These are phyloP conservation scores for Zymoseptoria ardabiliae DNA, from an alignment of 2,329 filamentous ascomycete species.

Conservation along the genomic window DNA sequence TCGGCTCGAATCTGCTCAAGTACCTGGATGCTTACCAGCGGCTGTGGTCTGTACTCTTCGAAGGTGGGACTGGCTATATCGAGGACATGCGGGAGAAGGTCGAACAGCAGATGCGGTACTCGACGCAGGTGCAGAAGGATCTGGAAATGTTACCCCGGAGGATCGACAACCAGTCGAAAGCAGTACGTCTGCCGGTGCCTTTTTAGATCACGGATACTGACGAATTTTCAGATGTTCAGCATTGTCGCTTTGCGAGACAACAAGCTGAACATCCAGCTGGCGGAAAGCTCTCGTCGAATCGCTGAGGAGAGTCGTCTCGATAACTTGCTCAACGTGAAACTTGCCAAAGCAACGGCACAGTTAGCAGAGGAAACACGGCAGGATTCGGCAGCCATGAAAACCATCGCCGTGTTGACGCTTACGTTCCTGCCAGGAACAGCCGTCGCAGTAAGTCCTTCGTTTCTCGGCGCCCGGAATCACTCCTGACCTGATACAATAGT, in stretches of 20 bases:
- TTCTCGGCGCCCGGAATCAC: neutral
- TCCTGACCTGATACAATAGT: slow-evolving; percentile 16
- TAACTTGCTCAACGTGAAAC: slow-evolving; percentile 29
- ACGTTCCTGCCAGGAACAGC: slow-evolving; percentile 38
- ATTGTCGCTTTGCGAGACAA: slow-evolving; percentile 29
- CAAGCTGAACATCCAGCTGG: slow-evolving; percentile 28
- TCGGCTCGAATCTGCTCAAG: slow-evolving; percentile 26
- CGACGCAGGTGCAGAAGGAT: slow-evolving; percentile 26
- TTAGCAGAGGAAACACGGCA: slow-evolving; percentile 28
- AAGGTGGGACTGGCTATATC: slow-evolving; percentile 28
- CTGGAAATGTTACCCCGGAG: slow-evolving; percentile 27
- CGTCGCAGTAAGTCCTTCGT: slow-evolving; percentile 20
- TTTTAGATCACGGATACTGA: slow-evolving; percentile 1
- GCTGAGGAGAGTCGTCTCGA: slow-evolving; percentile 29
- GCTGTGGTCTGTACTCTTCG: slow-evolving; percentile 26
- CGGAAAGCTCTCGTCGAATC: slow-evolving; percentile 28
- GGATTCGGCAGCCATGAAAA: slow-evolving; percentile 40
- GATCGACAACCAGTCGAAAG: slow-evolving; percentile 31
- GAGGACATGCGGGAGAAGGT: slow-evolving; percentile 31
- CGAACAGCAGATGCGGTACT: slow-evolving; percentile 29
- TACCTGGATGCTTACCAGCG: slow-evolving; percentile 28
- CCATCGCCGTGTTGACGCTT: slow-evolving; percentile 38
- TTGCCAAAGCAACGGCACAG: slow-evolving; percentile 29
- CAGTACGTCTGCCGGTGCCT: slow-evolving; percentile 16
- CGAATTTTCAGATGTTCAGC: slow-evolving; percentile 25